These are phyloP conservation scores for Fusarium sp. DNA, from an alignment of 2,329 filamentous ascomycete species.

Conservation along the genomic window DNA sequence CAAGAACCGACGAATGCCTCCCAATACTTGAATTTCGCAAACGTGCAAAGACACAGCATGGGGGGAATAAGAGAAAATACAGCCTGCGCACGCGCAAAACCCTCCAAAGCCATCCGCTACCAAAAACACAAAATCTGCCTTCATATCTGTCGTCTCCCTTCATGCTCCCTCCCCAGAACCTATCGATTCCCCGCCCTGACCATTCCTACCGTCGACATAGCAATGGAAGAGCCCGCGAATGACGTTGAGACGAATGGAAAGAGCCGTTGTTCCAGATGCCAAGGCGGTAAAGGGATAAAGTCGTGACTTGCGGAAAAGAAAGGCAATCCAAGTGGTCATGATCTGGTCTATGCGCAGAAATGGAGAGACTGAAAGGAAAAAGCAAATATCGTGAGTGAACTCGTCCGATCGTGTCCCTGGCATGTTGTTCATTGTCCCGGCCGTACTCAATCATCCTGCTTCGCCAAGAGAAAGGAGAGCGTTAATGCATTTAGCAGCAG, in stretches of 20 bases:
- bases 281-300: conserved; percentile 17
- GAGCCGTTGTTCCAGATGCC: conserved; percentile 33
- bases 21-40: conserved; percentile 8
- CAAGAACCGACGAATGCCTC: conserved; percentile 18
- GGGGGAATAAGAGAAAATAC: conserved; percentile 34
- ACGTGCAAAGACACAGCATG: background rate
- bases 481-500: conserved; percentile 77
- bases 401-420: conserved; percentile 46
- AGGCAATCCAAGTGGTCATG: conserved; percentile 47
- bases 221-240: conserved; percentile 11
- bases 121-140: conserved; percentile 28
- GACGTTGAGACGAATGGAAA: conserved; percentile 20
- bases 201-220: conserved; percentile 7
- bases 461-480: conserved; percentile 37
- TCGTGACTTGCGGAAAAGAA: conserved; percentile 31
- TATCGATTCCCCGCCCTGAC: conserved; percentile 2
- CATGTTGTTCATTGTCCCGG: conserved; percentile 38
- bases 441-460: conserved; percentile 44
- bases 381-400: conserved; percentile 44
- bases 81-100: conserved; percentile 33
- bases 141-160: conserved; percentile 19
- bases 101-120: conserved; percentile 18
- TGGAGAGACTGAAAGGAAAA: conserved; percentile 36
- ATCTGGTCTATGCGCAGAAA: conserved; percentile 52
- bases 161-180: conserved; percentile 23